Evolutionary conservation across 345 rosid species (phyloP), one percentile per base, ranked within the genome.

Genomic region (Iberis pinnata): DNA sequence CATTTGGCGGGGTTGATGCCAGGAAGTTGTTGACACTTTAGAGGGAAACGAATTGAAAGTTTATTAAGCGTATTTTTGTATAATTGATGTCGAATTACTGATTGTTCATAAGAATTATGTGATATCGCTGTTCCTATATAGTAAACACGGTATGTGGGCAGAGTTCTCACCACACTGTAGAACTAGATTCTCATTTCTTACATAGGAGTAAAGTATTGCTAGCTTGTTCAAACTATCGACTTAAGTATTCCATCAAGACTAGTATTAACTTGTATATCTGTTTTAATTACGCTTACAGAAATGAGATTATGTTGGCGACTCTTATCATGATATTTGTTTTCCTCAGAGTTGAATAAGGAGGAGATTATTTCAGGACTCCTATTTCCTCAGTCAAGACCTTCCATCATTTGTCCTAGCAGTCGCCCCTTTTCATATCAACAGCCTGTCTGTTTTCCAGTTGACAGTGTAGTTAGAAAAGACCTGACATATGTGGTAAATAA

Each of bases 321-420:
- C 35, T 38, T 35, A 35, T 8, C 39, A 27, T 18, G 53, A 44
- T 72, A 9, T 26, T 56, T 70, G 52, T 35, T 60, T 45, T 12
- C 18, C 10, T 54, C 88, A 87, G 98, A 73, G 61, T 69, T 79
- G 54, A 81, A 64, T 44, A 78, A 75, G 62, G 95, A 84, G 64
- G 92, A 82, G 71, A 75, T 87, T 61, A 80, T 87, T 69, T 72
- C 82, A 5, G 86, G 70, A 53, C 71, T 81, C 48, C 61, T 86
- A 20, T 54, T 65, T 40, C 79, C 76, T 17, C 73, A 41, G 15
- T 68, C 72, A 18, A 82, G 77, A 61, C 65, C 58, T 58, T 58
- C 70, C 29, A 43, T 62, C 43, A 67, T 77, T 55, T 58, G 33
- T 66, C 63, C 80, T 49, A 70, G 46, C 53, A 53, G 58, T 63